Base-by-base conservation (phyloP, 768 basidiomycete genomes). In the Strobilomyces echinocephalus region DNA sequence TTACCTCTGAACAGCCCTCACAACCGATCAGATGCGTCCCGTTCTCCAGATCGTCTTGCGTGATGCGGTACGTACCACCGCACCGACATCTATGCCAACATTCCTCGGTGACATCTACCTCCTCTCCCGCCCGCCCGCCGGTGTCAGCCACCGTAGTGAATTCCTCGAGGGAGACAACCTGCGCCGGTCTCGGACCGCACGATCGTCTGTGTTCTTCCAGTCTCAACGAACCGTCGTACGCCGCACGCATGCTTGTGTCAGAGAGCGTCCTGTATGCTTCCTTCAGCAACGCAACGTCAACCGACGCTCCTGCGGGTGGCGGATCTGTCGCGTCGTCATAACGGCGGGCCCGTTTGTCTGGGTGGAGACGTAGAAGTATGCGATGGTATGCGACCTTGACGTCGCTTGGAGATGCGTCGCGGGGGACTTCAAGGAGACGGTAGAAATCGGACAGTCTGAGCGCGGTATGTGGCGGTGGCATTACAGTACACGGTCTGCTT, bases 11-110 rank as follows among this genome's bases (percentile, higher is more conserved):
- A 64, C 90, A 92, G 49, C 80, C 80, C 50, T 71, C 79, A 58
- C 91, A 93, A 2, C 78, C 82, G 10, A 90, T 72, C 7, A 92
- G 75, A 65, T 92, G 90, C 46, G 74, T 73, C n/a, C 81, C 91
- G 2, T 69, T 69, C 54, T 91, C 88, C 75, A 92, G 78, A 46
- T 85, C 77, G 2, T 60, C 68, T 49, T 77, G 76, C 0, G 73
- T 74, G 51, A 92, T 81, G 35, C 60, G 69, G 62, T 90, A 92
- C 18, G 44, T 54, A 7, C 86, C 86, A 41, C 88, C 87, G 61
- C 91, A 93, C 18, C 91, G 81, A 70, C 90, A 91, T 5, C 69
- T 56, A 63, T 89, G 77, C 26, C 60, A 66, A 85, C 85, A 92
- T 41, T 54, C 60, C 33, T 56, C 54, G 8, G 21, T 46, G 12